A percentile compares a stretch with the other conserved stretches of the same genome.
Conservation (phyloP, 2,329 filamentous ascomycete genomes). For the Phoma sp. region DNA sequence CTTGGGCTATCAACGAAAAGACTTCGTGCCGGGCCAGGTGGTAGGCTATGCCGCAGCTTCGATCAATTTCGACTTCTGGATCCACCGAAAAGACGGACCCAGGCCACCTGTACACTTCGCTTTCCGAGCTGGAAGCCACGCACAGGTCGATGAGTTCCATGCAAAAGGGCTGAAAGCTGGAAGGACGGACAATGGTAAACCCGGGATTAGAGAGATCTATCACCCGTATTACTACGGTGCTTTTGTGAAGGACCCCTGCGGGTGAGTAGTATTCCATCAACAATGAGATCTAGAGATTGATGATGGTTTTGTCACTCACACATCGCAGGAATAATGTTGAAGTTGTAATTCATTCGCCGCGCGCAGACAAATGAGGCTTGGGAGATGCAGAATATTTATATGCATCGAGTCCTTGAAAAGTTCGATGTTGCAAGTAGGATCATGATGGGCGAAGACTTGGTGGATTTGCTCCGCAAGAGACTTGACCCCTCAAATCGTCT, state of each 20-base stretch:
- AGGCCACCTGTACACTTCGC: conserved; percentile 21
- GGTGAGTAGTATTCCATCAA: too few relatives aligned
- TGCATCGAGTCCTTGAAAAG: too few relatives aligned
- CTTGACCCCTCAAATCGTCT: too few relatives aligned
- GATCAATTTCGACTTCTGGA: conserved; percentile 21
- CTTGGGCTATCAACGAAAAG: background rate
- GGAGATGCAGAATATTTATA: too few relatives aligned
- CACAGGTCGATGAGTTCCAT: conserved; percentile 25
- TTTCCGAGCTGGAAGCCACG: conserved; percentile 24
- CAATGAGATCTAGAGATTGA: too few relatives aligned
- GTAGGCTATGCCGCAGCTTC: conserved; percentile 17
- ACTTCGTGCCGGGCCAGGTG: conserved; percentile 6
- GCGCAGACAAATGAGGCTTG: background rate
- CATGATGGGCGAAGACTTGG: too few relatives aligned
- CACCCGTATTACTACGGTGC: conserved; percentile 32
- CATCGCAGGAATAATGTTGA: conserved; percentile 25
- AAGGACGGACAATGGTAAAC: conserved; percentile 29
- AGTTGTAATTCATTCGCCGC: conserved; percentile 15
- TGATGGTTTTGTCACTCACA: too few relatives aligned
- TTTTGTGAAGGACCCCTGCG: conserved; percentile 17
- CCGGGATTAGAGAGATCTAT: conserved; percentile 26
- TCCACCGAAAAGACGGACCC: conserved; percentile 14
- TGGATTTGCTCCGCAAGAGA: too few relatives aligned
- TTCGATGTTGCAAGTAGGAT: too few relatives aligned
- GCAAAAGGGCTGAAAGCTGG: conserved; percentile 23